phyloP scores from a whole-genome alignment of 257 asterid species.

The Solanum chiquidenum region DNA sequence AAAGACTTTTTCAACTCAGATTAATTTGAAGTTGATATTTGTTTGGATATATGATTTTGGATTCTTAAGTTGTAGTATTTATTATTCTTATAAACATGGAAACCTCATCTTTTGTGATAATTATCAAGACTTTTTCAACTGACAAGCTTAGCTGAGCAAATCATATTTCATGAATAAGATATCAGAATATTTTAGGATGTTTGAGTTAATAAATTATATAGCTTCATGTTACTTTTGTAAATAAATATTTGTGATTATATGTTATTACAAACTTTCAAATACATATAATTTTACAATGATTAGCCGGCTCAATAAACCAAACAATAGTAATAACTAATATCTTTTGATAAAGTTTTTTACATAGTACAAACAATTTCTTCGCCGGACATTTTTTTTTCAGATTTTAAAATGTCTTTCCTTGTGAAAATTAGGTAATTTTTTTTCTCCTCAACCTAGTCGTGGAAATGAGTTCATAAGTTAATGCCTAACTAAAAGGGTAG shows the following conservation, averaged over 20 bases:
- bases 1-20: too few relatives aligned
- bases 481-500: too few relatives aligned
- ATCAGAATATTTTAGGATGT: accelerated
- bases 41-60: too few relatives aligned
- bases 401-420: background rate
- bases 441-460: background rate
- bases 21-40: too few relatives aligned
- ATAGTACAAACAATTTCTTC: background rate
- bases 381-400: background rate
- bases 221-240: accelerated
- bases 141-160: background rate
- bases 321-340: background rate
- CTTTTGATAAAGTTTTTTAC: background rate
- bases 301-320: background rate
- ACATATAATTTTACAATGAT: background rate
- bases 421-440: background rate
- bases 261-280: background rate
- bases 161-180: background rate
- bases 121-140: too few relatives aligned
- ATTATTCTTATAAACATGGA: too few relatives aligned
- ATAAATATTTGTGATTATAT: background rate
- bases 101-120: too few relatives aligned
- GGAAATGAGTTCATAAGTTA: background rate
- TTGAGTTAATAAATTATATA: accelerated
- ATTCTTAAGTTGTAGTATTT: too few relatives aligned